Base-by-base conservation (phyloP, 208 protist genomes). In the Leishmania amazonensis region DNA sequence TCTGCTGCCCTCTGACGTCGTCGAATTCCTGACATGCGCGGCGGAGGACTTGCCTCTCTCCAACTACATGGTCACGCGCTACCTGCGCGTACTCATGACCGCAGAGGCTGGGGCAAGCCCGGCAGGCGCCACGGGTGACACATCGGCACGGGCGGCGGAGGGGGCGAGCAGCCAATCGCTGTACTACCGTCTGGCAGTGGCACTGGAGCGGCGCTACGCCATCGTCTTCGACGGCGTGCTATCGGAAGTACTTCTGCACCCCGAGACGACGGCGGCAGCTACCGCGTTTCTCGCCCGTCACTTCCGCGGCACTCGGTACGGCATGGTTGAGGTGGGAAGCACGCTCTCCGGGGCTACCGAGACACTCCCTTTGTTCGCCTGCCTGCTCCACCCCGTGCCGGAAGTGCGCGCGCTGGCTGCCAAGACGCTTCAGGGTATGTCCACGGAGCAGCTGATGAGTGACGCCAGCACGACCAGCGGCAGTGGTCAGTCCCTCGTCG, bases 291-390 rank as follows among this genome's bases (percentile, higher is more conserved):
- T 97, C 3, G 77, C 91, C 15, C 90, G 86, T n/a, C 90, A 96
- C 85, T 88, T 96, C 77, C 80, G 85, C 64, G 94, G 92, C 70
- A 92, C 92, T 24, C 91, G 91, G 11, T 97, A 95, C 83, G 83
- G 90, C 83, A 81, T 94, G 82, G 78, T 97, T 31, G 85, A 90
- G 54, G 89, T 97, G 53, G 45, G 75, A 74, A 76, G 67, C 24
- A 53, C 58, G 79, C 65, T 64, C 80, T 76, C 28, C 21, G 83
- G 72, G 45, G 72, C 58, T 21, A 80, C 78, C 24, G 89, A 91
- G 80, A 87, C 85, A 49, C 85, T 97, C 76, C 94, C 94, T 21
- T 85, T 97, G 15, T 96, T 96, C 68, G 87, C 93, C 0, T 97
- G 94, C 77, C 81, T 97, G 49, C 81, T 96, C 35, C 94, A 97